Conservation (phyloP, 2,329 filamentous ascomycete species). For the Intubia oerlemansii region DNA sequence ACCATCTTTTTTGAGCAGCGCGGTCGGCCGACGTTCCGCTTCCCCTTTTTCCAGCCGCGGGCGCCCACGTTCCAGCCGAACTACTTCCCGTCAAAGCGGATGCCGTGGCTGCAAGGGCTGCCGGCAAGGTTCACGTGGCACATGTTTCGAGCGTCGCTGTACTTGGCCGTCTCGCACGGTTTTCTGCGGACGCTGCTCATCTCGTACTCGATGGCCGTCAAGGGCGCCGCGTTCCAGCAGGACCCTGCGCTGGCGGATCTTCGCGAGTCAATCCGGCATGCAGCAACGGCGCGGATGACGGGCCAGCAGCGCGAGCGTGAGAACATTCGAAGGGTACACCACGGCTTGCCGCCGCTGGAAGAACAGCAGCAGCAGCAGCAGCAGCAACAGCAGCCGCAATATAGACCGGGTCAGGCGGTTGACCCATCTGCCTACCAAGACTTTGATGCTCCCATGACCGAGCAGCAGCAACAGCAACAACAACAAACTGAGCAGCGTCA, state of each 20-base stretch:
- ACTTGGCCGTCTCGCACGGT: constrained; percentile 4
- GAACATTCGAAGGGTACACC: too few relatives aligned
- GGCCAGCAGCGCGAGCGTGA: too few relatives aligned
- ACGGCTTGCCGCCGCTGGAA: background rate
- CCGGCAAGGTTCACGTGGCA: constrained; percentile 7
- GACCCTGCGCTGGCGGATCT: constrained; percentile 5
- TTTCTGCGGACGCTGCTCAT: constrained; percentile 3
- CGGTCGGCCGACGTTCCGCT: constrained; percentile 6
- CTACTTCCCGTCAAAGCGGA: constrained; percentile 3
- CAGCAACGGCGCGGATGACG: too few relatives aligned
- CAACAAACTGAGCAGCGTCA: constrained; percentile 1
- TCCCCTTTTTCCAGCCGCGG: constrained; percentile 7
- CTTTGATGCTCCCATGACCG: background rate
- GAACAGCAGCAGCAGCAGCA: background rate
- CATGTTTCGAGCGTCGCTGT: constrained; percentile 3
- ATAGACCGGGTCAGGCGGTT: too few relatives aligned
- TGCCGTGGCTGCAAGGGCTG: constrained; percentile 1
- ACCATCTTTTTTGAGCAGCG: constrained; percentile 2
- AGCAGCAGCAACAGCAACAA: background rate
- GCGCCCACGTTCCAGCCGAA: constrained; percentile 4
- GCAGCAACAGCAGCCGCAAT: background rate
- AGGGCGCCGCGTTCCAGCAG: constrained; percentile 2
- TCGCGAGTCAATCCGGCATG: too few relatives aligned
- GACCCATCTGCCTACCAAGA: background rate
- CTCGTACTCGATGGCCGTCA: constrained; percentile 3